A percentile compares a stretch with the other conserved stretches of the same genome.
Conservation (phyloP, 208 protist species). For the Leishmania braziliensis region DNA sequence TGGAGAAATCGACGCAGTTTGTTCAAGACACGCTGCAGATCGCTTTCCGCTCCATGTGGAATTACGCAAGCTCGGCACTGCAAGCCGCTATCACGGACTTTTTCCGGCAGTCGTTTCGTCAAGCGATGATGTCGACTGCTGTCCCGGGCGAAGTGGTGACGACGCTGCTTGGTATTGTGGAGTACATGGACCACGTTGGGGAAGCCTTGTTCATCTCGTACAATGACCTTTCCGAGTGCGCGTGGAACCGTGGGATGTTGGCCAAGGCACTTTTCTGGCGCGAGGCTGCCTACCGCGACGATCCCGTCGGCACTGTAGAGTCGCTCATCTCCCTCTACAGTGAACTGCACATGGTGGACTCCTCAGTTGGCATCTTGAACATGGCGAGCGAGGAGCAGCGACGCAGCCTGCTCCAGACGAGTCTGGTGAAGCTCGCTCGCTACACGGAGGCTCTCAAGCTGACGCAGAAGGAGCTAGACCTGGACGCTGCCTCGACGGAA, state of each 20-base stretch:
- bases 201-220: constrained; percentile 67
- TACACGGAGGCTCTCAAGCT: constrained; percentile 74
- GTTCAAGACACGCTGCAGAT: constrained; percentile 64
- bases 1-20: constrained; percentile 69
- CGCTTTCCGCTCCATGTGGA: constrained; percentile 82
- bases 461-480: constrained; percentile 67
- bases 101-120: constrained; percentile 59
- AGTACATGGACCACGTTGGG: constrained; percentile 89
- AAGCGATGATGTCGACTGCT: constrained; percentile 56
- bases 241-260: constrained; percentile 87
- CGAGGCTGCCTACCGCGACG: constrained; percentile 79
- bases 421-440: constrained; percentile 79
- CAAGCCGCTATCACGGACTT: constrained; percentile 67
- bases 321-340: constrained; percentile 85
- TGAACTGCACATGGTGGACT: constrained; percentile 79
- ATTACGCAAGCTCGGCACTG: constrained; percentile 61
- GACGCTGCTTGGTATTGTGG: constrained; percentile 67
- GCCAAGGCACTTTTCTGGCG: constrained; percentile 90
- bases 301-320: constrained; percentile 64
- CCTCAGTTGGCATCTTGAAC: constrained; percentile 79
- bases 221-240: constrained; percentile 73
- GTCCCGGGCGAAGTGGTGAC: constrained; percentile 80
- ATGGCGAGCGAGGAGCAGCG: constrained; percentile 64
- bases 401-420: constrained; percentile 70
- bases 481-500: constrained; percentile 43